Evolutionary conservation across 306 rosid genomes (phyloP).

Genomic region (Abrus pulchellus): DNA sequence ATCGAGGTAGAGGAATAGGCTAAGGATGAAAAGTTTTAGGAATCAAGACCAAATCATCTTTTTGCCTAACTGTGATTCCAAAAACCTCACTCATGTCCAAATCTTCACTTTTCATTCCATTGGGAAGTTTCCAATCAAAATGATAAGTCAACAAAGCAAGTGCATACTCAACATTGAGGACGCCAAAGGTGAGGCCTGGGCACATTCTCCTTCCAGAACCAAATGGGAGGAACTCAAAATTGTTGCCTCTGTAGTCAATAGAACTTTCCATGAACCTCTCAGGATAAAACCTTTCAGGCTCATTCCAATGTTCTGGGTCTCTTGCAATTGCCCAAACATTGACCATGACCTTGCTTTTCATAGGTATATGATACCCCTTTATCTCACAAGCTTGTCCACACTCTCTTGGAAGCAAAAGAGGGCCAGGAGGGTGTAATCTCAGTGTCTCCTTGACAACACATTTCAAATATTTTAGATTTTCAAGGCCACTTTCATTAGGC

Average conservation of each 20-base stretch:
- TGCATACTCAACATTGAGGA: too few relatives aligned
- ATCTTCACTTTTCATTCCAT: neutral
- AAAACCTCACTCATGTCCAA: constrained; percentile 30
- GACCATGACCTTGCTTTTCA: too few relatives aligned
- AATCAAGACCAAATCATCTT: constrained; percentile 10
- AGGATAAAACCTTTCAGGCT: neutral
- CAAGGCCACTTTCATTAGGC: neutral
- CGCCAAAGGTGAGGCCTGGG: neutral
- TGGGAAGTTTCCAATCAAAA: constrained; percentile 33
- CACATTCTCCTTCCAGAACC: constrained; percentile 47
- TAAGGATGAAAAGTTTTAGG: neutral
- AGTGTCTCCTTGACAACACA: constrained; percentile 43
- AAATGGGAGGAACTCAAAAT: constrained; percentile 39
- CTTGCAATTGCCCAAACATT: neutral
- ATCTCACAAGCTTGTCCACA: too few relatives aligned
- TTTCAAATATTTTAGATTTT: constrained; percentile 43
- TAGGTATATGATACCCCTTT: too few relatives aligned
- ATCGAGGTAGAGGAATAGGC: too few relatives aligned
- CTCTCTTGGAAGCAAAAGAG: neutral
- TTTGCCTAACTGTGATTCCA: constrained; percentile 6
- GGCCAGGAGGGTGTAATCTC: constrained; percentile 42
- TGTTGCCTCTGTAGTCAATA: constrained; percentile 5
- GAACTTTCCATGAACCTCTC: constrained; percentile 20
- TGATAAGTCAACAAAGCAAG: too few relatives aligned
- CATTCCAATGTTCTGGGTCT: constrained; percentile 26